Evolutionary conservation across 768 basidiomycete genomes (phyloP).

Genomic region (Mycena polygramma): DNA sequence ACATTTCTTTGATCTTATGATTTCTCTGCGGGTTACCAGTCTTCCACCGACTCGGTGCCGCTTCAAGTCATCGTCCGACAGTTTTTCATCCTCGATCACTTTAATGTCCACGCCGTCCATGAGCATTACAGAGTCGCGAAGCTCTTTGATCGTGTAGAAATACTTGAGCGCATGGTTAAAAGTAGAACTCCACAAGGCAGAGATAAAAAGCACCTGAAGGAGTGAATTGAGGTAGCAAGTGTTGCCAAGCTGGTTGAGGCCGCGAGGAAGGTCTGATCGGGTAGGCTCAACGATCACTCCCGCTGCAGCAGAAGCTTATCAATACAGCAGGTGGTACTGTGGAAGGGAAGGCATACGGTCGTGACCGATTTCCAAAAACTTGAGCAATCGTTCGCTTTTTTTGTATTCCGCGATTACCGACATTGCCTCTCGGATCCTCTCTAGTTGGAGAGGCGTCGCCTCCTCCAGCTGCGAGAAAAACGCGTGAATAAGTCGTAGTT

Average conservation of each 20-base stretch:
- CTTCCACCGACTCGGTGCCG: constrained; percentile 91
- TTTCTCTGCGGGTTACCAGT: constrained; percentile 83
- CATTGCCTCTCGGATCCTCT: constrained; percentile 82
- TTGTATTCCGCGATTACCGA: constrained; percentile 79
- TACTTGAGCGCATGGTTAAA: constrained; percentile 65
- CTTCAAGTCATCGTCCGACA: constrained; percentile 85
- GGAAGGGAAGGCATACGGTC: constrained; percentile 72
- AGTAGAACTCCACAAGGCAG: not conserved
- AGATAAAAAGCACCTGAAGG: constrained; percentile 61
- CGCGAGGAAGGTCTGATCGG: constrained; percentile 81
- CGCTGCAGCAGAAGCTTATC: constrained; percentile 55
- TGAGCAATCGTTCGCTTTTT: constrained; percentile 77
- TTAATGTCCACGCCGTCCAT: constrained; percentile 69
- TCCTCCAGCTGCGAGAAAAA: constrained; percentile 71
- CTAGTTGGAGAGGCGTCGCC: constrained; percentile 67
- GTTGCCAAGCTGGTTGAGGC: constrained; percentile 90
- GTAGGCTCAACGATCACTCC: constrained; percentile 70
- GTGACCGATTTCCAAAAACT: constrained; percentile 72
- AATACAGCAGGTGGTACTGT: not conserved
- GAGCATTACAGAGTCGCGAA: constrained; percentile 80
- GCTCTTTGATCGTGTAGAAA: constrained; percentile 95
- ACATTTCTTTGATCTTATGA: constrained; percentile 90
- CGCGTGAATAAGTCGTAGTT: constrained; percentile 26
- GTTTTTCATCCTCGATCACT: constrained; percentile 73
- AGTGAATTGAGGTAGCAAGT: constrained; percentile 90